Base-by-base conservation (phyloP, 192 early-diverging fungal genomes). In the Lunasporangiospora selenospora region DNA sequence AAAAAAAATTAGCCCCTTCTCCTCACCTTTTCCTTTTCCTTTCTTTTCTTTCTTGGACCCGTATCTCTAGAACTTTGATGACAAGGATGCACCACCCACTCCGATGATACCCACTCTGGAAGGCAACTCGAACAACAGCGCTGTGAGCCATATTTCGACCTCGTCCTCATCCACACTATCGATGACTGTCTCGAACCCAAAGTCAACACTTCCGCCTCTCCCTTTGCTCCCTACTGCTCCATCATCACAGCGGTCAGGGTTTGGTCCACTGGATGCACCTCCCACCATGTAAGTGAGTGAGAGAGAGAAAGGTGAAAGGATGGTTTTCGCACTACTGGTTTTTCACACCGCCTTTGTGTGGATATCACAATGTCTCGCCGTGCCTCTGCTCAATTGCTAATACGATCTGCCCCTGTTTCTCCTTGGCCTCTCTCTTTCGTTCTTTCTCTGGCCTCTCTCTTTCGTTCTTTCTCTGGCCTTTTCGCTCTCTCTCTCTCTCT, bases 41-140 rank as follows among this genome's bases (percentile, higher is more conserved):
- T 31, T 23, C 18, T 12, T 9, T 21, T 26, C n/a, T 16, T 23
- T 37, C 7, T 24, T 19, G 13, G 2, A 11, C 8, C n/a, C n/a
- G n/a, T n/a, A n/a, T 2, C 24, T 41, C 34, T 50, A 67, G 65
- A 67, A 53, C 39, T 67, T 67, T 54, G 65, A 67, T 23, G 65
- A 67, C 39, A 67, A 60, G 24, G 65, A 67, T 23, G 65, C 65
- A 32, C 65, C 65, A 16, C 65, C 65, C 18, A 67, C 41, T 13
- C 65, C 65, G 11, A 31, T 16, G 10, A 29, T 67, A 12, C 57
- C 56, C 8, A 29, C 34, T n/a, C n/a, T n/a, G n/a, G n/a, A n/a
- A n/a, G n/a, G n/a, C n/a, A 32, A 46, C 40, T 60, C 50, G 13
- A 53, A 51, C 42, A 1, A 18, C 13, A 64, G 43, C 45, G 38